Conservation (phyloP, 148 eudicot species). For the Rhododendron kiyosumense region DNA sequence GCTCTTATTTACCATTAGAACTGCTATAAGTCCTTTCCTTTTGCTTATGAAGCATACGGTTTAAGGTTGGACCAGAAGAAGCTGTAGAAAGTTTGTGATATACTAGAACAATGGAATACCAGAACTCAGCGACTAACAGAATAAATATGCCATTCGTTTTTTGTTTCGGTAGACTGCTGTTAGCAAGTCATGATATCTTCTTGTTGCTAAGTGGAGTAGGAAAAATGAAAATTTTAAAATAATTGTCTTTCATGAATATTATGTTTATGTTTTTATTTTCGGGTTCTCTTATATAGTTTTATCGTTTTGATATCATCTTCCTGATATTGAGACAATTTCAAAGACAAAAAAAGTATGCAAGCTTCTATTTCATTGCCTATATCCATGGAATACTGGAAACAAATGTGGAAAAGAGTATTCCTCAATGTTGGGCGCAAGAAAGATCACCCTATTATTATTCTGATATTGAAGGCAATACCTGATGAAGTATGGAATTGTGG, state of each 20-base stretch:
- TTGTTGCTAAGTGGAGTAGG: not conserved
- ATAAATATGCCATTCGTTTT: not conserved
- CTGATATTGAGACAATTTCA: not conserved
- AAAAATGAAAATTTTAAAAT: not conserved
- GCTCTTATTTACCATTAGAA: not conserved
- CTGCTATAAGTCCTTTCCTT: not conserved
- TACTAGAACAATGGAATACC: not conserved
- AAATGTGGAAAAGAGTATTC: not conserved
- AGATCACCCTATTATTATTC: not conserved
- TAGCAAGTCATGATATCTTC: not conserved
- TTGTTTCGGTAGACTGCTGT: not conserved
- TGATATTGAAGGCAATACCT: slow-evolving; percentile 52
- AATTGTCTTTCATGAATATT: not conserved
- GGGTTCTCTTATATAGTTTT: not conserved
- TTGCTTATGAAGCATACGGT: not conserved
- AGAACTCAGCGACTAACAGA: not conserved
- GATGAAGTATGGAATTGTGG: slow-evolving; percentile 77
- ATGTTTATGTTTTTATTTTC: not conserved
- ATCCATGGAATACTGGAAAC: not conserved
- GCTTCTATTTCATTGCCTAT: not conserved
- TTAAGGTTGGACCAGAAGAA: not conserved
- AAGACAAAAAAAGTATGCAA: not conserved
- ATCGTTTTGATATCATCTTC: not conserved
- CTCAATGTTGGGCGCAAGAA: not conserved
- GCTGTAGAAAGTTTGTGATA: not conserved